phyloP scores from a whole-genome alignment of 345 rosid genomes.

The Ceriops decandra region DNA sequence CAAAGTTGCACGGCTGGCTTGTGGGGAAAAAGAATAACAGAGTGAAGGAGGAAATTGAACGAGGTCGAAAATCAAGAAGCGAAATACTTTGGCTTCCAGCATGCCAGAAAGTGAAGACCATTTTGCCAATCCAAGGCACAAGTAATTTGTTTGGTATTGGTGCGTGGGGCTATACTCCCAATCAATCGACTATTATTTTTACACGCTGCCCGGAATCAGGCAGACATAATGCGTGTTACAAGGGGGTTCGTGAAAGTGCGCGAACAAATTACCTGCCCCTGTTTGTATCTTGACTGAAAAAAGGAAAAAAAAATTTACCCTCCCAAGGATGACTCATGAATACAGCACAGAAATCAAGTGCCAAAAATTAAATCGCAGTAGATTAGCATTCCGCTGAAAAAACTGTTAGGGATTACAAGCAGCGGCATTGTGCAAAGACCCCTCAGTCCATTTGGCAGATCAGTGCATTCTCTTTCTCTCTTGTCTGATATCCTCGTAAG shows the following conservation, averaged over 20 bases:
- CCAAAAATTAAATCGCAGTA: neutral
- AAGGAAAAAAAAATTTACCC: neutral
- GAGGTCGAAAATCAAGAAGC: no score
- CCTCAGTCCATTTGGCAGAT: neutral
- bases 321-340: neutral
- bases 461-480: constrained; percentile 47
- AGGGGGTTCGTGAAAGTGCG: neutral
- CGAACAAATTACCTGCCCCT: constrained; percentile 1
- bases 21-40: no score
- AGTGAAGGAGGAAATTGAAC: no score
- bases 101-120: no score
- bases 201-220: neutral
- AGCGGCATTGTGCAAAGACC: neutral
- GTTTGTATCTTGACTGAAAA: neutral
- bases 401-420: neutral
- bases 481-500: constrained; percentile 80
- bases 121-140: no score
- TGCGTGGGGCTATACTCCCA: no score
- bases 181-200: neutral
- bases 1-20: no score
- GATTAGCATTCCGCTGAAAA: neutral
- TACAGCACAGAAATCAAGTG: neutral
- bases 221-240: no score
- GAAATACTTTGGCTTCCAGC: no score
- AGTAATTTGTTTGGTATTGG: no score